Percentiles rank a stretch among this genome's conserved stretches.
Evolutionary conservation across 495 filamentous ascomycete species (phyloP).

Genomic region (Alectoria sarmentosa): DNA sequence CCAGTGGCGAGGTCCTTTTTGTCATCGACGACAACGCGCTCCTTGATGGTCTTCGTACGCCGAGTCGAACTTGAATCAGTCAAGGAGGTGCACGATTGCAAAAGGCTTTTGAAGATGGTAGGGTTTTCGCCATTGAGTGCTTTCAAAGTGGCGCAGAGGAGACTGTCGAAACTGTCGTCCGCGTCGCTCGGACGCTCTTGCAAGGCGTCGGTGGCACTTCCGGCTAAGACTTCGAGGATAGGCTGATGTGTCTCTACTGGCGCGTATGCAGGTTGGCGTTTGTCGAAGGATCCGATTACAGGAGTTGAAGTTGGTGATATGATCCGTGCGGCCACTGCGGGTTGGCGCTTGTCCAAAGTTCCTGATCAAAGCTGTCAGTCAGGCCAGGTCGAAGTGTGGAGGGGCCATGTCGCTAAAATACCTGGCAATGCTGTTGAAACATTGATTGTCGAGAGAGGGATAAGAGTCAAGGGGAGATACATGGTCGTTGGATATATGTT

Average conservation of each 20-base stretch:
- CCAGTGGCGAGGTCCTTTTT: neutral
- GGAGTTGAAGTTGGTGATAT: neutral
- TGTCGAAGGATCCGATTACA: neutral
- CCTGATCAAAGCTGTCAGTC: neutral
- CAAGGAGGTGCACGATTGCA: constrained; percentile 4
- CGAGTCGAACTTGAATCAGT: neutral
- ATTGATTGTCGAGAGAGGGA: neutral
- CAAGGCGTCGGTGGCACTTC: neutral
- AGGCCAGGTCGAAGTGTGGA: neutral
- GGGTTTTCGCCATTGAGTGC: neutral
- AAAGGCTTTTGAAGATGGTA: neutral
- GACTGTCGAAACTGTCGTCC: neutral
- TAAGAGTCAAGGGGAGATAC: constrained; percentile 1
- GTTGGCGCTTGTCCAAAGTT: neutral
- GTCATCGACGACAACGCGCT: neutral
- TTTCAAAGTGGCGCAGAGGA: constrained; percentile 4
- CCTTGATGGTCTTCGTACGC: neutral
- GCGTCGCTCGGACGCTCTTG: neutral
- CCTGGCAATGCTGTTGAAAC: neutral
- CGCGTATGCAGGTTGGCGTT: neutral
- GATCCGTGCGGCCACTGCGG: neutral
- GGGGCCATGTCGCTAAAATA: no score
- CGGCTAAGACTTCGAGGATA: neutral
- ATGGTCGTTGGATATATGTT: neutral
- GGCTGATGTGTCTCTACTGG: neutral